These are phyloP conservation scores for Penicillium ucsense DNA, from an alignment of 495 filamentous ascomycete species.

Conservation along the genomic window DNA sequence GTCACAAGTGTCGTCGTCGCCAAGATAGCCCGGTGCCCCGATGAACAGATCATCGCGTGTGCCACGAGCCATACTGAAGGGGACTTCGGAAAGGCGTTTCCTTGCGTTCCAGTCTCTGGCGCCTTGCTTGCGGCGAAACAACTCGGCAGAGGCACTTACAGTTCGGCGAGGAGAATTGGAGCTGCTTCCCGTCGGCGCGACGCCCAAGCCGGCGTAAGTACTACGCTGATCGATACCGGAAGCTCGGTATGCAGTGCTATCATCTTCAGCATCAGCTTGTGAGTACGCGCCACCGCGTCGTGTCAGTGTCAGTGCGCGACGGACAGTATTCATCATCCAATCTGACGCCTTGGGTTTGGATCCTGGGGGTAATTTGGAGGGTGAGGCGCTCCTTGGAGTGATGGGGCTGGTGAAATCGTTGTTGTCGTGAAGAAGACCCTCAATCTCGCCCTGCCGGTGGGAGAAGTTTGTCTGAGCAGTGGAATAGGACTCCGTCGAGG, in stretches of 20 bases:
- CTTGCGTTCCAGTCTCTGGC: slow-evolving; percentile 46
- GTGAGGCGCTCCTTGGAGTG: slow-evolving; percentile 14
- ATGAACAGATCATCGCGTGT: slow-evolving; percentile 26
- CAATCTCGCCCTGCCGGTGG: slow-evolving; percentile 56
- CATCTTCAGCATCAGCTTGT: slow-evolving; percentile 5
- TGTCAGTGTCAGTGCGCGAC: slow-evolving; percentile 40
- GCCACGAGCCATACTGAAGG: slow-evolving; percentile 7
- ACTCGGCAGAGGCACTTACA: slow-evolving; percentile 46
- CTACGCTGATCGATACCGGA: slow-evolving; percentile 29
- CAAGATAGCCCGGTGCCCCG: slow-evolving; percentile 18
- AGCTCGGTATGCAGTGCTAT: slow-evolving; percentile 12
- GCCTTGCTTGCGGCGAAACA: slow-evolving; percentile 52
- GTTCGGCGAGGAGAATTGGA: slow-evolving; percentile 39
- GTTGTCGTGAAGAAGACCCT: slow-evolving; percentile 41
- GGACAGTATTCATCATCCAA: slow-evolving; percentile 45
- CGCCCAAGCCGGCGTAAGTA: slow-evolving; percentile 15
- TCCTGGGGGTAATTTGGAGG: slow-evolving; percentile 22
- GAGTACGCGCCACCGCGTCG: slow-evolving; percentile 20
- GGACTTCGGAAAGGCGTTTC: slow-evolving; percentile 17
- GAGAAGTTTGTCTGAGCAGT: slow-evolving; percentile 56
- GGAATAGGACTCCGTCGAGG: slow-evolving; percentile 51
- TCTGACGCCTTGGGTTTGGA: slow-evolving; percentile 32
- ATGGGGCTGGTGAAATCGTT: slow-evolving; percentile 4
- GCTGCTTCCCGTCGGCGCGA: slow-evolving; percentile 1
- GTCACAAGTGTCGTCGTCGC: slow-evolving; percentile 12